These are phyloP conservation scores for Periconia digitata DNA, from an alignment of 2,329 filamentous ascomycete genomes.

Conservation along the genomic window DNA sequence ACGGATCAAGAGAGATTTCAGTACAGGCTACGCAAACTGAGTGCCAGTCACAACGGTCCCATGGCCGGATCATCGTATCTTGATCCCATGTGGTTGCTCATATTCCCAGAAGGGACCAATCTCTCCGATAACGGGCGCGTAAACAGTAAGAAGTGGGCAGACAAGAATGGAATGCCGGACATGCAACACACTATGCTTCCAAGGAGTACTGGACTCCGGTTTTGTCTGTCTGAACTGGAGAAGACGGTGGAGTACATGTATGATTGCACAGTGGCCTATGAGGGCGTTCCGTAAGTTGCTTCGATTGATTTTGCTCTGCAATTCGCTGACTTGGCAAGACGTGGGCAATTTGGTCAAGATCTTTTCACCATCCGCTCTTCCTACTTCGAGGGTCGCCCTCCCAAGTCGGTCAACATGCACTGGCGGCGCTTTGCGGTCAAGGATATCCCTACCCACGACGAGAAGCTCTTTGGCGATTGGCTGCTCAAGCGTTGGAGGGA, in stretches of 20 bases:
- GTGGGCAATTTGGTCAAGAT: slow-evolving; percentile 74
- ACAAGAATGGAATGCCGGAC: slow-evolving; percentile 71
- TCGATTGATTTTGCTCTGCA: not conserved
- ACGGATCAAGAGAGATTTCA: slow-evolving; percentile 74
- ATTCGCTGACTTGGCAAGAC: slow-evolving; percentile 25
- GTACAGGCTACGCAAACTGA: slow-evolving; percentile 73
- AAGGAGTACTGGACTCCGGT: slow-evolving; percentile 77
- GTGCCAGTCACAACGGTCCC: slow-evolving; percentile 46
- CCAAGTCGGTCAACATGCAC: slow-evolving; percentile 94
- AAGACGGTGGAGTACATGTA: slow-evolving; percentile 79
- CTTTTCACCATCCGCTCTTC: slow-evolving; percentile 83
- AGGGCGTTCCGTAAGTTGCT: slow-evolving; percentile 81
- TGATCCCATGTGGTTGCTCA: slow-evolving; percentile 85
- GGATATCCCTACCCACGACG: slow-evolving; percentile 76
- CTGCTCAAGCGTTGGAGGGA: slow-evolving; percentile 82
- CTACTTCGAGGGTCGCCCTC: slow-evolving; percentile 84
- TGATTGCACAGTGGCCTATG: slow-evolving; percentile 93
- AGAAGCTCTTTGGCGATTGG: slow-evolving; percentile 77
- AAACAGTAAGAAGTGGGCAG: slow-evolving; percentile 73
- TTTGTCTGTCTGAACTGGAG: slow-evolving; percentile 75
- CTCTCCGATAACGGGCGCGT: slow-evolving; percentile 70
- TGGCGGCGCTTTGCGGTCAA: slow-evolving; percentile 83
- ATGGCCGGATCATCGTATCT: slow-evolving; percentile 50
- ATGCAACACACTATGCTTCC: slow-evolving; percentile 73
- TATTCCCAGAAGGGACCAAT: slow-evolving; percentile 89